Base-by-base conservation (phyloP, 768 basidiomycete species). In the Arthromyces matolae region DNA sequence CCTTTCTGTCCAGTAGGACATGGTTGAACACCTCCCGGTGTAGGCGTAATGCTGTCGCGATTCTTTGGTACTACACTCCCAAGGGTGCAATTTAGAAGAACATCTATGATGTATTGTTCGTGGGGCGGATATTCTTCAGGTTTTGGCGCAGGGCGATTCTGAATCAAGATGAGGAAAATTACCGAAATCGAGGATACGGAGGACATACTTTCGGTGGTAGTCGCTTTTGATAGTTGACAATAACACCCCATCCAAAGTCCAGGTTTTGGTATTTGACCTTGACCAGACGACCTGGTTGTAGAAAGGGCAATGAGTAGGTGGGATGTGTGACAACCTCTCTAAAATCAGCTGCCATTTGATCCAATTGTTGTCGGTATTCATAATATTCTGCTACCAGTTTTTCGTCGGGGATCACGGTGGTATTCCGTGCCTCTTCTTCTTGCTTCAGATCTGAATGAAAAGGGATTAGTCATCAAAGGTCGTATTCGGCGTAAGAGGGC, bases 231-330 rank as follows among this genome's bases (percentile, higher is more conserved):
- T 84, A 97, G 63, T 93, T 94, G 60, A 97, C 79, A 42, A 98
- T 81, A 34, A 93, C 80, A 31, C 95, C 95, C 96, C 96, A 98
- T 8, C 95, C 95, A 65, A 95, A 98, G 66, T 99, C 89, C 12
- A 84, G 70, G 31, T 87, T 84, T 53, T 85, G 81, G 63, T 96
- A 79, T 61, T 88, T 88, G 57, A 99, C 79, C 60, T 88, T 89
- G 39, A 98, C 89, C n/a, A 98, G 73, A 3, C 96, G 84, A 24
- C 96, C 96, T 18, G 84, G 75, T 60, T 96, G 88, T 9, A 99
- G 73, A 77, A 97, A 98, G 0, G 94, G 93, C 20, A 98, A 66
- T n/a, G 86, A 81, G 67, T 98, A 98, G 2, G 83, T 86, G 3
- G 96, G 96, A 61, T 98, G 96, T 0, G 93, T 95, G 61, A 97